Evolutionary conservation across 345 rosid species (phyloP), one percentile per base, ranked within the genome.

Genomic region (Odontarrhena argentea): DNA sequence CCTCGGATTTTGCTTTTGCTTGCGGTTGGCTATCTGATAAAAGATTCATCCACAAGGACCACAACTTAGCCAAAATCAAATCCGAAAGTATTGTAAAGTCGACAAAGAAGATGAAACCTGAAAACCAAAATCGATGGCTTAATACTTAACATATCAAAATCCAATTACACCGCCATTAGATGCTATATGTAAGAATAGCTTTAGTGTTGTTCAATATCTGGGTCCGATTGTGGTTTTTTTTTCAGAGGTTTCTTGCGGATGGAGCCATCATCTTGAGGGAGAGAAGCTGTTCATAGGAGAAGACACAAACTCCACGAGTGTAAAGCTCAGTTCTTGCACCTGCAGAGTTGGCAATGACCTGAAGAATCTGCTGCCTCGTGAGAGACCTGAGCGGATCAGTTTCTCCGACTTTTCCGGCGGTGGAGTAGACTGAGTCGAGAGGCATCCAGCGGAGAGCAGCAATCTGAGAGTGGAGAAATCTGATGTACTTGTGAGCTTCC

Each of bases 401-500:
- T 25, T 41, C 37, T 14, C 35, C 68, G 1, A 1, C 41, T 35
- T 69, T 42, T 10, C 61, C 72, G 36, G 44, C 46, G 2, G 46
- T 6, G 13, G 47, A 48, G 56, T 40, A 58, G 34, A 18, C 49
- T 0, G 86, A 70, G 2, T 65, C 70, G 8, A 74, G 38, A 14
- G 86, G 92, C 87, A 86, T 86, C 55, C 83, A 71, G 18, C 66
- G 74, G 10, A 84, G 82, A 4, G 81, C 74, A 4, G 55, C 58
- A 28, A 86, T 71, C 54, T 86, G 97, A 15, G 89, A 79, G 30
- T 85, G 83, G 18, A 88, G 80, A 69, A 78, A 86, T 13, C 22
- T 71, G 12, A 91, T 71, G 75, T 88, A 88, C 76, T 76, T 86
- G 47, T 64, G 55, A 7, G 89, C 82, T 77, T 91, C 89, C 41